Percentiles rank a stretch among this genome's conserved stretches.
Conservation (phyloP, 768 basidiomycete species). For the Coprinopsis sp. region DNA sequence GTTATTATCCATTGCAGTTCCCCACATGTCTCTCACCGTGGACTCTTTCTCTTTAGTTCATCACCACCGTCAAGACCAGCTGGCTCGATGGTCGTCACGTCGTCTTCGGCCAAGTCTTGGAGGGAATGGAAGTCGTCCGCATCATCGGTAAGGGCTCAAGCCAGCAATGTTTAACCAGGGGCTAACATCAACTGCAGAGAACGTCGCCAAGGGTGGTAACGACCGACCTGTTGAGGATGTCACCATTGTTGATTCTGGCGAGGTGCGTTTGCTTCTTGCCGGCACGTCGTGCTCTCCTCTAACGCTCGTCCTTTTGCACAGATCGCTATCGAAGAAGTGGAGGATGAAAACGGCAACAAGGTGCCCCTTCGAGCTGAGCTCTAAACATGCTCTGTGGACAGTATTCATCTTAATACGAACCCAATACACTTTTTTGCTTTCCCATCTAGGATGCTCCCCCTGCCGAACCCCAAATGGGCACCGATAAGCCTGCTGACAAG, state of each 20-base stretch:
- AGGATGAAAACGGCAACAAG: constrained; percentile 72
- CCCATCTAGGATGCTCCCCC: background rate
- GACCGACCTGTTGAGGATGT: constrained; percentile 79
- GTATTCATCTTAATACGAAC: constrained; percentile 24
- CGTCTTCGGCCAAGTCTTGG: constrained; percentile 88
- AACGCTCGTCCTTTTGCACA: constrained; percentile 22
- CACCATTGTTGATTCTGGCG: constrained; percentile 79
- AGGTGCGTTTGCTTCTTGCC: constrained; percentile 46
- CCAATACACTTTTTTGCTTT: constrained; percentile 2
- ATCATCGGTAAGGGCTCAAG: constrained; percentile 54
- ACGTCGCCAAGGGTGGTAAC: constrained; percentile 59
- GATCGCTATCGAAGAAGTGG: constrained; percentile 49
- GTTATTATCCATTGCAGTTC: constrained; percentile 25
- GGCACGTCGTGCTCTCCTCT: background rate
- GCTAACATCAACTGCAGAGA: constrained; percentile 43
- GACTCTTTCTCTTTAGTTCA: constrained; percentile 57
- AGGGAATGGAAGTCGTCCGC: constrained; percentile 85
- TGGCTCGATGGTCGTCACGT: constrained; percentile 94
- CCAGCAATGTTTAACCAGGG: background rate
- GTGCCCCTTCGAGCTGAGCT: constrained; percentile 95
- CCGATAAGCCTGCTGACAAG: background rate
- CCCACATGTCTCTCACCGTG: background rate
- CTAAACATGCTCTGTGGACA: constrained; percentile 41
- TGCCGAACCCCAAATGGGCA: background rate
- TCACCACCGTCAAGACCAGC: constrained; percentile 79